Evolutionary conservation across 805 yeast genomes (phyloP), one percentile per base, ranked within the genome.

Genomic region (Saccharomycopsis schoenii): DNA sequence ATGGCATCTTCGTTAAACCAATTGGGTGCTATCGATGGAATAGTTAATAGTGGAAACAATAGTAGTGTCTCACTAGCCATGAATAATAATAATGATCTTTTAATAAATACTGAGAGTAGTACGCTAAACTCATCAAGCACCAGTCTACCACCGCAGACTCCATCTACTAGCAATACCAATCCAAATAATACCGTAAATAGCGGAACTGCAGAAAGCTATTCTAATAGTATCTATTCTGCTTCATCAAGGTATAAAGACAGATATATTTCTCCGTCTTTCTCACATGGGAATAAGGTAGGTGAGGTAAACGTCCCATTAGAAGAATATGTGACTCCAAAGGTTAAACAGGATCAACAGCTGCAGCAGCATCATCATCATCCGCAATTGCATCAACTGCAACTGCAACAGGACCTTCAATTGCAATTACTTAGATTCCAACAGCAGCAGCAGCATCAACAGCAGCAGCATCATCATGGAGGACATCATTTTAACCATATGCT

Each of bases 281-380:
- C 52, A 19, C 52, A 47, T 47, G 34, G 59, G 52, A 57, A 55
- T 39, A 56, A 52, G 14, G 63, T 62, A n/a, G 65, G 65, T 11
- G 65, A 63, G 36, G 65, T 63, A 4, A 56, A 57, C 29, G 41
- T 63, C n/a, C 65, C 65, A 0, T 21, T 63, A 11, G 64, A 63
- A 21, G 65, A 63, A 36, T 63, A 51, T 39, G 37, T 63, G 29
- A 34, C 60, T 11, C 64, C 61, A 17, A 29, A 21, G 39, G 24
- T 17, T 34, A 24, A 19, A 6, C 39, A 41, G 19, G 34, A 39
- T 55, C 36, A 55, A 37, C 56, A 36, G 25, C 39, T n/a, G 56
- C 56, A n/a, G 39, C 41, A 52, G n/a, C 34, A 21, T 5, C 25
- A 56, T 15, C 51, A 51, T 8, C 43, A 56, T 19, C 39, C 41